Percentiles rank a stretch among this genome's conserved stretches.
Conservation (phyloP, 176 grass and related monocot genomes). For the Cenchrus purpureus region DNA sequence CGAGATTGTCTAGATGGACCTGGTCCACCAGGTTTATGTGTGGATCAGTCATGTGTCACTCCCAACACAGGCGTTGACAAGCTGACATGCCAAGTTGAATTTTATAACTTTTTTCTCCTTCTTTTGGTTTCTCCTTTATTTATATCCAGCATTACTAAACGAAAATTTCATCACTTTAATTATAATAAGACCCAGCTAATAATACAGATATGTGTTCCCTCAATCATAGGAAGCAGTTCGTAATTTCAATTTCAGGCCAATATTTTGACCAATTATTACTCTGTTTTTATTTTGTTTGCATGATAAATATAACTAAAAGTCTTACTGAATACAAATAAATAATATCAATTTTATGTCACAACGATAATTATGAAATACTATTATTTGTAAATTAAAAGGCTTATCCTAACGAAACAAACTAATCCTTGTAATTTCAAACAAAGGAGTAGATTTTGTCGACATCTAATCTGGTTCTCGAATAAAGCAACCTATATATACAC, state of each 20-base stretch:
- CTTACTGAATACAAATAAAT: background rate
- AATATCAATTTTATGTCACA: background rate
- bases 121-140: background rate
- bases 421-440: background rate
- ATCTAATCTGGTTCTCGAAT: background rate
- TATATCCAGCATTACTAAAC: background rate
- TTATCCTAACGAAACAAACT: background rate
- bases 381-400: background rate
- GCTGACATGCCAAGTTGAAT: background rate
- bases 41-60: background rate
- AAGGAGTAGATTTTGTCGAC: background rate
- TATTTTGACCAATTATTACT: background rate
- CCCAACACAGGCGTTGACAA: background rate
- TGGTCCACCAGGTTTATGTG: background rate
- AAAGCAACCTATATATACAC: background rate
- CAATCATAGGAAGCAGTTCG: background rate
- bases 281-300: background rate
- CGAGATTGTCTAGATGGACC: background rate
- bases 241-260: background rate
- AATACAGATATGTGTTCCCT: background rate
- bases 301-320: background rate
- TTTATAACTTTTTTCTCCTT: background rate
- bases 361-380: background rate
- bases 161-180: background rate
- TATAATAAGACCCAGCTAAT: background rate